These are phyloP conservation scores for Brassica napus DNA, from an alignment of 345 rosid species.

Conservation along the genomic window Da-Ae NC_063444.1:49244501-49245000, in stretches of 20 bases:
- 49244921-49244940: neutral
- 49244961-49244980: neutral
- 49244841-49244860: too few species aligned
- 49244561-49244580: too few species aligned
- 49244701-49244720: neutral
- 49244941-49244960: neutral
- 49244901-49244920: neutral
- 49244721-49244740: neutral
- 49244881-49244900: neutral
- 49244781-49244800: neutral
- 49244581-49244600: neutral
- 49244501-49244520: too few species aligned
- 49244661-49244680: neutral
- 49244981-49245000: neutral
- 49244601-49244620: neutral
- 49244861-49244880: neutral
- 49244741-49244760: neutral
- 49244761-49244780: neutral
- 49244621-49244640: neutral
- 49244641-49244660: neutral
- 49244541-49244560: too few species aligned
- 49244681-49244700: neutral
- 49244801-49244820: too few species aligned
- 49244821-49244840: neutral
- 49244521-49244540: too few species aligned